phyloP scores from a whole-genome alignment of 1,284 basidiomycete genomes.

The Anthracocystis setariae region DNA sequence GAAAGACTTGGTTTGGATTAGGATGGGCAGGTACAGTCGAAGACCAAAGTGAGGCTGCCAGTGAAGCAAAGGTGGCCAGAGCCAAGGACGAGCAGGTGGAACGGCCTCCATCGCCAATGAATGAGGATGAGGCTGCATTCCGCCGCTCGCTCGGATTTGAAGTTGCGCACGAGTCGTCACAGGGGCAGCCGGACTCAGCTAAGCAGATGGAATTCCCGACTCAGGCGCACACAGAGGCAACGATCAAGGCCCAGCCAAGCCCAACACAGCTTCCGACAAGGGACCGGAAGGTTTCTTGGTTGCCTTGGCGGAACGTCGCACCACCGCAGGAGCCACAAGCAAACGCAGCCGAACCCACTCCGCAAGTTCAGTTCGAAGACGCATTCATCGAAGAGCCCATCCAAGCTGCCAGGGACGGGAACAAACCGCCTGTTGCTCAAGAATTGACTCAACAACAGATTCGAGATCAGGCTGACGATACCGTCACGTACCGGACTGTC shows the following conservation, averaged over 20 bases:
- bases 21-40: conserved; percentile 13
- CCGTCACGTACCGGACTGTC: conserved; percentile 35
- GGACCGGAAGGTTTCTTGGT: conserved; percentile 32
- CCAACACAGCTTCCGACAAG: conserved; percentile 3
- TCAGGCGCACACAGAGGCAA: conserved; percentile 23
- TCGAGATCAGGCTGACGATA: conserved; percentile 5
- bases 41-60: background rate
- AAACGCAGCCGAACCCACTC: background rate
- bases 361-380: background rate
- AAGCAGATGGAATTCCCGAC: conserved; percentile 5
- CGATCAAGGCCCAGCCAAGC: conserved; percentile 14
- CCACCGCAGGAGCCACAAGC: background rate
- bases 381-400: background rate
- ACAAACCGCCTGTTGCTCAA: background rate
- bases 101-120: conserved; percentile 44
- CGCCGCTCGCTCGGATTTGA: conserved; percentile 36
- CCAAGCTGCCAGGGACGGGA: background rate
- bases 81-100: conserved; percentile 11
- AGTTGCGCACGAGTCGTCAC: conserved; percentile 6
- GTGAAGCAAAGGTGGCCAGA: background rate
- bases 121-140: conserved; percentile 50
- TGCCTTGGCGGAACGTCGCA: conserved; percentile 42
- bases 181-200: background rate
- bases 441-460: background rate
- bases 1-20: conserved; percentile 47